phyloP scores from a whole-genome alignment of 2,329 filamentous ascomycete genomes.

The Calonectria pseudoturangicola region DNA sequence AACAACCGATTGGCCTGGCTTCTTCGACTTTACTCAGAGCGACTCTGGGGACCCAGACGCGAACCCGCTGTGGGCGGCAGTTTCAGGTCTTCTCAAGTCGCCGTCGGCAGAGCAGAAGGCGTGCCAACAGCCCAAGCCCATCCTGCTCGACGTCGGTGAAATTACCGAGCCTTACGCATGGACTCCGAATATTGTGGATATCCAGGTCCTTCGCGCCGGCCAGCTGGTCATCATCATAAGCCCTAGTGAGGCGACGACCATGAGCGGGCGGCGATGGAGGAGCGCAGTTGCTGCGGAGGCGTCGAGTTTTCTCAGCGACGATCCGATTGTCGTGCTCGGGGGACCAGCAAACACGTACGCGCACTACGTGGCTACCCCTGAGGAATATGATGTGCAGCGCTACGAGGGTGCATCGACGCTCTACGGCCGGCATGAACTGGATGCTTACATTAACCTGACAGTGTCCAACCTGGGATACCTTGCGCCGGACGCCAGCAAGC shows the following conservation, averaged over 20 bases:
- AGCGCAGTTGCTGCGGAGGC: slow-evolving; percentile 76
- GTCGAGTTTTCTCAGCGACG: slow-evolving; percentile 66
- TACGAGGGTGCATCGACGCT: slow-evolving; percentile 97
- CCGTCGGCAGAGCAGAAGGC: slow-evolving; percentile 81
- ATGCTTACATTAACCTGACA: slow-evolving; percentile 91
- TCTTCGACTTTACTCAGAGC: slow-evolving; percentile 95
- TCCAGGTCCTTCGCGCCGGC: slow-evolving; percentile 89
- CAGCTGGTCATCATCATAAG: slow-evolving; percentile 89
- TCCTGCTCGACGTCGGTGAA: slow-evolving; percentile 91
- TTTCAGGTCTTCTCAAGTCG: slow-evolving; percentile 82
- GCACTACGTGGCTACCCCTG: slow-evolving; percentile 85
- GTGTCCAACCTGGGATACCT: slow-evolving; percentile 73
- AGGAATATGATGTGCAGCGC: slow-evolving; percentile 89
- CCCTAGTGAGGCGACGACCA: slow-evolving; percentile 92
- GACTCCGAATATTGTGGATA: slow-evolving; percentile 93
- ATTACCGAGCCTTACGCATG: slow-evolving; percentile 87
- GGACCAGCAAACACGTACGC: slow-evolving; percentile 94
- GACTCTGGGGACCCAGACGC: slow-evolving; percentile 79
- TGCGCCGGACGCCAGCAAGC: slow-evolving; percentile 60
- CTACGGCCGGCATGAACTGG: slow-evolving; percentile 87
- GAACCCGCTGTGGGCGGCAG: slow-evolving; percentile 87
- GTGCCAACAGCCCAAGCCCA: slow-evolving; percentile 89
- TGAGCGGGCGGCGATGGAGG: slow-evolving; percentile 93
- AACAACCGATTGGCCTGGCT: slow-evolving; percentile 92
- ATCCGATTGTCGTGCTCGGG: slow-evolving; percentile 87